Conservation (phyloP, 2,329 filamentous ascomycete genomes). For the Cercospora sp. region DNA sequence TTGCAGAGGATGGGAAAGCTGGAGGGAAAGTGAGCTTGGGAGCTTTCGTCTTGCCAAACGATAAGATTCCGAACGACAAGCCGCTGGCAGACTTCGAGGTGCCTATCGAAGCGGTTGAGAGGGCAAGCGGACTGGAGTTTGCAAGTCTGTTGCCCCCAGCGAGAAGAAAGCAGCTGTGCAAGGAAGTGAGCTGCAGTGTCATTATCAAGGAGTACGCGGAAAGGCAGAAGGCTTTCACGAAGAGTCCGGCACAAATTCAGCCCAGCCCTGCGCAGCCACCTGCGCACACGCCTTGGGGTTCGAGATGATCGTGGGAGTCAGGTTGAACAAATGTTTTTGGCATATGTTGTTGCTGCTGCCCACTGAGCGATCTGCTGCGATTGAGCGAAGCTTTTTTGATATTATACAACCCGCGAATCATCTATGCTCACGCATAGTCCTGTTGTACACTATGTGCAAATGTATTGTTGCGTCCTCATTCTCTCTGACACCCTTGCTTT, state of each 20-base stretch:
- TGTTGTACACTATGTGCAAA: conserved; percentile 4
- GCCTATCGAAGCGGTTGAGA: conserved; percentile 86
- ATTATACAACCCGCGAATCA: conserved; percentile 1
- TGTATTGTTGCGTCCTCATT: neutral
- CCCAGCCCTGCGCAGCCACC: conserved; percentile 13
- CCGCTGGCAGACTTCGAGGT: conserved; percentile 91
- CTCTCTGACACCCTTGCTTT: neutral
- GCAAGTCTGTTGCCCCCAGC: conserved; percentile 72
- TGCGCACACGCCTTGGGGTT: conserved; percentile 3
- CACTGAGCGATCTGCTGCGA: neutral
- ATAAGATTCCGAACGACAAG: conserved; percentile 81
- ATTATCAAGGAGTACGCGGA: conserved; percentile 77
- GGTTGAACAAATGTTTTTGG: neutral
- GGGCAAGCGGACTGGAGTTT: conserved; percentile 90
- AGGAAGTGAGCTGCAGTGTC: conserved; percentile 80
- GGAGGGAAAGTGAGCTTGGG: conserved; percentile 79
- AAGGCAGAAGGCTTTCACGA: conserved; percentile 51
- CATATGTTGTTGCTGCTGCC: neutral
- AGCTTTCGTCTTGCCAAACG: conserved; percentile 94
- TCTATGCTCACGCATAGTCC: conserved; percentile 2
- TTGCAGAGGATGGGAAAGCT: conserved; percentile 75
- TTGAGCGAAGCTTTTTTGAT: conserved; percentile 8
- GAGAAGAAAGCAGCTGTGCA: conserved; percentile 76
- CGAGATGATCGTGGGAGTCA: neutral
- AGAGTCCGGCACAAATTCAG: conserved; percentile 35